These are phyloP conservation scores for Pythium utonaiense DNA, from an alignment of 352 stramenopile species.

Conservation along the genomic window DNA sequence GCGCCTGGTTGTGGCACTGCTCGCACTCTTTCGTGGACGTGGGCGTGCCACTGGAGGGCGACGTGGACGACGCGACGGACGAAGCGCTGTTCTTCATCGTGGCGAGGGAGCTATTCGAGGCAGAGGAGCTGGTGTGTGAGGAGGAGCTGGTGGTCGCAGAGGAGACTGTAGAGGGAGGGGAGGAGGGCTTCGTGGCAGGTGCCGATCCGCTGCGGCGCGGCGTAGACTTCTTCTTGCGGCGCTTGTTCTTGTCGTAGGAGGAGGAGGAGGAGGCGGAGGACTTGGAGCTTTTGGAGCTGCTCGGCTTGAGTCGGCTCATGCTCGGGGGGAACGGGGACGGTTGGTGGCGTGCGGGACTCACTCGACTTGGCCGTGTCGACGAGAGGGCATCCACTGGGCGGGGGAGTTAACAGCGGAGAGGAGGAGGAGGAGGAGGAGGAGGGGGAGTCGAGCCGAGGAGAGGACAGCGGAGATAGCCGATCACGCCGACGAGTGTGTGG, in stretches of 20 bases:
- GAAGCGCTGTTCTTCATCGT: slow-evolving; percentile 20
- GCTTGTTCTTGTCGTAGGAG: slow-evolving; percentile 22
- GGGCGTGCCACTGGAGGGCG: slow-evolving; percentile 27
- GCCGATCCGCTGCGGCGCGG: slow-evolving; percentile 12
- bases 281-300: slow-evolving; percentile 20
- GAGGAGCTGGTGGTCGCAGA: slow-evolving; percentile 25
- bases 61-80: slow-evolving; percentile 19
- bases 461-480: neutral
- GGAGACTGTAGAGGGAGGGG: slow-evolving; percentile 14
- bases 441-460: neutral
- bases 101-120: neutral
- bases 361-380: neutral
- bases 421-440: neutral
- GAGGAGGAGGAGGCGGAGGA: slow-evolving; percentile 4
- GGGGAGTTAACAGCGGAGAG: neutral
- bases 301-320: slow-evolving; percentile 30
- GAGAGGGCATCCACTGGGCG: slow-evolving; percentile 16
- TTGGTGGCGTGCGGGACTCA: neutral
- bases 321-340: neutral
- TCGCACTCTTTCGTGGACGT: slow-evolving; percentile 50
- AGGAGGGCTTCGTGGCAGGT: slow-evolving; percentile 3
- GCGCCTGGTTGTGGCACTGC: slow-evolving; percentile 35
- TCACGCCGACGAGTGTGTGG: neutral
- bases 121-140: slow-evolving; percentile 9
- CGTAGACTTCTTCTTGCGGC: slow-evolving; percentile 28